Evolutionary conservation across 1,284 basidiomycete genomes (phyloP), one percentile per base, ranked within the genome.

Genomic region (Apiotrichum veenhuisii): DNA sequence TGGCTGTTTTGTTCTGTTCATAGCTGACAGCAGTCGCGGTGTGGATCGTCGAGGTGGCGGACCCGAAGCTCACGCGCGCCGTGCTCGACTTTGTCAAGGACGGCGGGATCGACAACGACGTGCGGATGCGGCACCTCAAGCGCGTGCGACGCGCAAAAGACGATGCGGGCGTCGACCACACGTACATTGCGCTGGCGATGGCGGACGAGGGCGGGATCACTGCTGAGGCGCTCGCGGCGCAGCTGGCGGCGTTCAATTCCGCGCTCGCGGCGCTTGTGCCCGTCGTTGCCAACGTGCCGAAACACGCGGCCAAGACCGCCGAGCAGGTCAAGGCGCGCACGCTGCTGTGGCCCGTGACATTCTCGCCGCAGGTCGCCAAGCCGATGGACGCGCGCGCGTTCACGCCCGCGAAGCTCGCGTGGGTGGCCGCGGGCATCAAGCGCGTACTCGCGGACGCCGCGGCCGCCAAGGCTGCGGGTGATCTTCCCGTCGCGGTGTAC

Each of bases 41-140:
- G 45, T 96, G 91, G 91, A 86, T 85, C 10, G 84, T 92, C n/a
- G 87, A 92, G 66, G 82, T 95, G n/a, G 81, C 83, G 0, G 83
- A 89, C 62, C 81, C 82, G 18, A 53, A 53, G 41, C 48, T 56
- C 23, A 62, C 57, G 27, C 57, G 54, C 22, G 23, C 25, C 17
- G 38, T 58, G 3, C 52, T 62, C 25, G 51, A 33, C 33, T 62
- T 62, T 15, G 46, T 54, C n/a, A 62, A 62, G 49, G 26, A 43
- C 14, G 53, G 53, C 34, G 37, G 37, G 20, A 36, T 55, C 18
- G 44, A 47, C 7, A 30, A 18, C 10, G 79, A 89, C 26, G 78
- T 83, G 9, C 80, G 89, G 17, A 66, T 76, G 48, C 80, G 83
- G 0, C 90, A 94, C 69, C 83, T 92, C 50, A 93, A 91, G 74